Percentiles rank a stretch among this genome's conserved stretches.
phyloP scores from a whole-genome alignment of 352 stramenopile species.

The Phytophthora fragariaefolia region DNA sequence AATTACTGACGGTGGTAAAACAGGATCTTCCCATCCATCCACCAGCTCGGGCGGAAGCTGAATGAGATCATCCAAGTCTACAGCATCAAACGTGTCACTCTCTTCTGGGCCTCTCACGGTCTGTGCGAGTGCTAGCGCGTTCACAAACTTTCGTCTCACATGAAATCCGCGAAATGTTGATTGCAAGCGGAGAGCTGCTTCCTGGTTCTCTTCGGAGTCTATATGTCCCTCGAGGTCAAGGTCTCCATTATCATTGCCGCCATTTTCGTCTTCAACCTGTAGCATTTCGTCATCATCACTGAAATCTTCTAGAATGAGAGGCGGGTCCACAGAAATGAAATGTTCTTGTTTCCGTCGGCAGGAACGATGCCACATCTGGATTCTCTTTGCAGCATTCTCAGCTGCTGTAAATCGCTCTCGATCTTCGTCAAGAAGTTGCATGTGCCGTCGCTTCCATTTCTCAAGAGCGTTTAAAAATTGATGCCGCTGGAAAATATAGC shows the following conservation, averaged over 20 bases:
- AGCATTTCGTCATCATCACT: conserved; percentile 26
- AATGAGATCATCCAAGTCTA: conserved; percentile 70
- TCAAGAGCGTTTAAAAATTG: neutral
- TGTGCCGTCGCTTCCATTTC: conserved; percentile 20
- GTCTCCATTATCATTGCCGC: neutral
- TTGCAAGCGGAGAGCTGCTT: conserved; percentile 61
- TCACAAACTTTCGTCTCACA: conserved; percentile 68
- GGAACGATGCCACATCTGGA: conserved; percentile 36
- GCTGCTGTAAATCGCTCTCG: neutral
- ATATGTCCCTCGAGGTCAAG: neutral
- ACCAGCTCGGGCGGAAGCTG: conserved; percentile 57
- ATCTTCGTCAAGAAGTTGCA: conserved; percentile 8
- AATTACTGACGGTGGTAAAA: conserved; percentile 29
- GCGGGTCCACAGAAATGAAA: neutral
- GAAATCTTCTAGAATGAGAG: conserved; percentile 27
- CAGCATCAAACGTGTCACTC: conserved; percentile 47
- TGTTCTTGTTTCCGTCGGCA: conserved; percentile 9
- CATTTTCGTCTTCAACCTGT: conserved; percentile 16
- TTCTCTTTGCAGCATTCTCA: conserved; percentile 23
- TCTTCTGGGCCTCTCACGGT: conserved; percentile 31
- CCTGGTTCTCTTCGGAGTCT: conserved; percentile 11
- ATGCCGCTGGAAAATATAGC: conserved; percentile 11
- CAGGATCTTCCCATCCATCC: conserved; percentile 66
- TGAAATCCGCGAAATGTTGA: conserved; percentile 76
- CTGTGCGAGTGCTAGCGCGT: conserved; percentile 61